phyloP scores from a whole-genome alignment of 768 basidiomycete genomes.

The Russula lepida region DNA sequence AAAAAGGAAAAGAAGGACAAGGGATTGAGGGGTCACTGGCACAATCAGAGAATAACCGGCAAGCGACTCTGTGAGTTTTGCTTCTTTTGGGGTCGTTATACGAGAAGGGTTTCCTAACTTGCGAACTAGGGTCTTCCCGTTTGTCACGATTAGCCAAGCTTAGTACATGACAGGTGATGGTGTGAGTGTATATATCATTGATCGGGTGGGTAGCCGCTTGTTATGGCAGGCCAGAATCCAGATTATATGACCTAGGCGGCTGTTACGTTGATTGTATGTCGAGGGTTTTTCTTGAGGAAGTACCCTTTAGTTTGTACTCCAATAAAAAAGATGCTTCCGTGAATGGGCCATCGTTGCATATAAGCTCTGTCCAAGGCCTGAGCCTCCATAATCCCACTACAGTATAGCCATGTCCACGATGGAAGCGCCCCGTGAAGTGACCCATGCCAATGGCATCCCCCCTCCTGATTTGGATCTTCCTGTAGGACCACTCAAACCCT shows the following conservation, averaged over 20 bases:
- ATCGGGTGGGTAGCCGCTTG: neutral
- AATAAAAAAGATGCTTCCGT: neutral
- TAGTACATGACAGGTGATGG: neutral
- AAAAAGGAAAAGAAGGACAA: neutral
- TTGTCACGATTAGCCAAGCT: neutral
- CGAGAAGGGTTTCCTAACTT: neutral
- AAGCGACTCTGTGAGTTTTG: slow-evolving; percentile 1
- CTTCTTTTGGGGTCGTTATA: neutral
- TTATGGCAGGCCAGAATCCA: neutral
- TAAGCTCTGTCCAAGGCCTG: neutral
- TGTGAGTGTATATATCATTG: no score
- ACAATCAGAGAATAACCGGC: neutral
- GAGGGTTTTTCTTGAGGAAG: neutral
- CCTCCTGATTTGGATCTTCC: slow-evolving; percentile 34
- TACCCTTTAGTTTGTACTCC: neutral
- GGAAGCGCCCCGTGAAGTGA: slow-evolving; percentile 4
- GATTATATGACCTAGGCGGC: no score
- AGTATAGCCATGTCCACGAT: neutral
- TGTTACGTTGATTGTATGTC: neutral
- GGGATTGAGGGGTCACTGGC: neutral
- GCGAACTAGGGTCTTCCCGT: slow-evolving; percentile 5
- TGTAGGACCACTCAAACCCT: slow-evolving; percentile 22
- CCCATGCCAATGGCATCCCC: slow-evolving; percentile 32
- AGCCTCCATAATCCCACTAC: neutral
- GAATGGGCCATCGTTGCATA: neutral